Base-by-base conservation (phyloP, 129 eudicot species). In the Apium graveolens region DNA sequence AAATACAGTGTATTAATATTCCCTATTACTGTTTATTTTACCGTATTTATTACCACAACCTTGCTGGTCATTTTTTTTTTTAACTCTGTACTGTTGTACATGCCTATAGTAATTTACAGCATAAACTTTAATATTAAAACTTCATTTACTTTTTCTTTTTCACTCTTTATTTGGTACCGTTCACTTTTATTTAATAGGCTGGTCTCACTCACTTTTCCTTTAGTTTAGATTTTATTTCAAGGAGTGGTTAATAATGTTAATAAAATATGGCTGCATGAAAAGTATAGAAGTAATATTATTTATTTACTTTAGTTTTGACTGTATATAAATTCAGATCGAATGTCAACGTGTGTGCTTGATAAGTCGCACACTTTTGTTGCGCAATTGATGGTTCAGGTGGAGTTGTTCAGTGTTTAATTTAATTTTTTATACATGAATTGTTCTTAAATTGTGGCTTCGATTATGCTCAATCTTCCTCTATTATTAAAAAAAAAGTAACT, bases 331-430 rank as follows among this genome's bases (percentile, higher is more conserved):
- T 43, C 5, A 73, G 8, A 44, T 26, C 5, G 12, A 26, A 73
- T 5, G 60, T 73, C 77, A 73, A 44, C 31, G 37, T 27, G 9
- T n/a, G 55, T 27, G 77, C 4, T 42, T 6, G 57, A 42, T 9
- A 73, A 42, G 18, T 73, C 76, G n/a, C n/a, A n/a, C n/a, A n/a
- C n/a, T n/a, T 44, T 27, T 44, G 60, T 44, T 73, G 60, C 60
- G 77, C 60, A 29, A 44, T 44, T 14, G 38, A 65, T 73, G 77
- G 60, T 27, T 39, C 37, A 9, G 31, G 51, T 72, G 35, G 57
- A 43, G 46, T 73, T 73, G 53, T 7, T 72, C 34, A 20, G 8
- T 20, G 48, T 11, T 4, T 39, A 42, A 38, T 39, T 73, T n/a
- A 55, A n/a, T 42, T n/a, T n/a, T 57, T 6, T 57, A 8, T 24